Percentiles rank a stretch among this genome's conserved stretches.
phyloP scores from a whole-genome alignment of 768 basidiomycete genomes.

The Floccularia luteovirens region DNA sequence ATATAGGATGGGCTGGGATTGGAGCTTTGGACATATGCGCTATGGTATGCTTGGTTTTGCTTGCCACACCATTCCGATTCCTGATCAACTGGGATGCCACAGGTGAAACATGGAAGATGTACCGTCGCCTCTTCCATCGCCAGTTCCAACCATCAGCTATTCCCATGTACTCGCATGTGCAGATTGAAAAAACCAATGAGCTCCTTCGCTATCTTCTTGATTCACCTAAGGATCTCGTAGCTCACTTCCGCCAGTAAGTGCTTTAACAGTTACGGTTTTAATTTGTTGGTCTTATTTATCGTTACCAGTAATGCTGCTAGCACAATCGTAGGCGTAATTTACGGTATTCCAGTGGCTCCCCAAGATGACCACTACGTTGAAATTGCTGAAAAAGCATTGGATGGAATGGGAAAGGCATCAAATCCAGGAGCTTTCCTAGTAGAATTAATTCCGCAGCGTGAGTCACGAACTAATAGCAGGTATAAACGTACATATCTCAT shows the following conservation, averaged over 20 bases:
- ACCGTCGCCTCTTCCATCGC: conserved; percentile 44
- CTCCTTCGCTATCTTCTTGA: conserved; percentile 37
- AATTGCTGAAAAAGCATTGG: conserved; percentile 43
- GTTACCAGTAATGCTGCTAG: conserved; percentile 36
- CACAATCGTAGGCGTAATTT: conserved; percentile 45
- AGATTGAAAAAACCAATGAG: conserved; percentile 33
- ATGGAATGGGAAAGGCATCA: conserved; percentile 41
- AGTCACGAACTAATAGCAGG: conserved; percentile 3
- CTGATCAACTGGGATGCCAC: not conserved
- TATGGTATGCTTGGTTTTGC: conserved; percentile 17
- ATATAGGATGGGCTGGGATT: conserved; percentile 30
- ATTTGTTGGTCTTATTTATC: not conserved
- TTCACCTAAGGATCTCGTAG: conserved; percentile 32
- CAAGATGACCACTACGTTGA: conserved; percentile 38
- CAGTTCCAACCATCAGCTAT: conserved; percentile 39
- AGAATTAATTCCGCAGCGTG: conserved; percentile 35
- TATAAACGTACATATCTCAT: not conserved
- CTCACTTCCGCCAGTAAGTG: conserved; percentile 43
- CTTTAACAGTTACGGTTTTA: too few species aligned
- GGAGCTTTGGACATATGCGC: conserved; percentile 50
- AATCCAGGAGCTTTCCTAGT: conserved; percentile 49
- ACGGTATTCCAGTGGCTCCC: conserved; percentile 37
- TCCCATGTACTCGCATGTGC: conserved; percentile 34
- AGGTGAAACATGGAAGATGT: conserved; percentile 46
- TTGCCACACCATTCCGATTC: not conserved